Percentiles rank a stretch among this genome's conserved stretches.
Conservation (phyloP, 1,284 basidiomycete genomes). For the Puccinia hordei region DNA sequence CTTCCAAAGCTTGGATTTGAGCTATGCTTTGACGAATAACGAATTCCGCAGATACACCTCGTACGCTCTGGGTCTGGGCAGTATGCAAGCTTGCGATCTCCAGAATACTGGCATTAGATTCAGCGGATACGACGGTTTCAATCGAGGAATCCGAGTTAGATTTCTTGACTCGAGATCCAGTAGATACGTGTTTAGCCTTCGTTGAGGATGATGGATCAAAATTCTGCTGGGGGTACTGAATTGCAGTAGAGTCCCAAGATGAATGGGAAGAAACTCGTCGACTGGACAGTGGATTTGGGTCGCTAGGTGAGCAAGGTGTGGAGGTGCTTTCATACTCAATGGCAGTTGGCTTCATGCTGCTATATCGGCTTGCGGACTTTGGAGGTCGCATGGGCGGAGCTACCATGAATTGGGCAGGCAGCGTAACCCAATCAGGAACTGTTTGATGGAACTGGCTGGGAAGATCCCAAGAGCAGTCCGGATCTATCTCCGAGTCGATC, state of each 20-base stretch:
- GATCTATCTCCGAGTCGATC: slow-evolving; percentile 43
- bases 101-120: slow-evolving; percentile 39
- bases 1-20: slow-evolving; percentile 25
- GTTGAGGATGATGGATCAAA: slow-evolving; percentile 6
- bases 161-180: slow-evolving; percentile 12
- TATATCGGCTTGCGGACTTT: slow-evolving; percentile 45
- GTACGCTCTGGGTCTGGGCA: slow-evolving; percentile 44
- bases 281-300: slow-evolving; percentile 23
- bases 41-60: slow-evolving; percentile 42
- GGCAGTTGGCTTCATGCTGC: slow-evolving; percentile 24
- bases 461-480: slow-evolving; percentile 38
- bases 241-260: background rate
- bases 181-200: slow-evolving; percentile 12
- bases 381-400: slow-evolving; percentile 43
- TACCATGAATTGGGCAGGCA: slow-evolving; percentile 8
- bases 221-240: background rate
- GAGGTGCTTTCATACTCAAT: slow-evolving; percentile 50
- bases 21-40: slow-evolving; percentile 36
- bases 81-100: slow-evolving; percentile 44
- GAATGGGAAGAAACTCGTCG: background rate
- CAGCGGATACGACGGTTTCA: slow-evolving; percentile 34
- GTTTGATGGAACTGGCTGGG: slow-evolving; percentile 43
- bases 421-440: slow-evolving; percentile 34
- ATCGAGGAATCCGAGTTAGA: slow-evolving; percentile 37
- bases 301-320: slow-evolving; percentile 35